Conservation (phyloP, 2,329 filamentous ascomycete genomes). For the Elsinoe fawcettii region DNA sequence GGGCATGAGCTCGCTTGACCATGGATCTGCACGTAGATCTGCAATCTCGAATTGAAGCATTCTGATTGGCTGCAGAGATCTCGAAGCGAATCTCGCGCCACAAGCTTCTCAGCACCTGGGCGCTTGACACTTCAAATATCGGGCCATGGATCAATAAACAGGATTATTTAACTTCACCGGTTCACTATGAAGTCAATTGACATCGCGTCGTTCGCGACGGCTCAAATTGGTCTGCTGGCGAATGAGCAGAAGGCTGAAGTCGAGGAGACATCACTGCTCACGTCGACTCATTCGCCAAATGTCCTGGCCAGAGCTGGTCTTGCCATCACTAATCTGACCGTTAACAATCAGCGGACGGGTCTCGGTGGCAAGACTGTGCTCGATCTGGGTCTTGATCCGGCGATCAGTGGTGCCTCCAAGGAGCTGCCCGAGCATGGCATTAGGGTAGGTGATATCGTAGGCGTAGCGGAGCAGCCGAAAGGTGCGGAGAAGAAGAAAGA, state of each 20-base stretch:
- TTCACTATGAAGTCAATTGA: constrained; percentile 30
- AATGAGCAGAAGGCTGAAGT: constrained; percentile 66
- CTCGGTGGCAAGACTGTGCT: constrained; percentile 85
- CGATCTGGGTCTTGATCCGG: constrained; percentile 68
- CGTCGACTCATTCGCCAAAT: constrained; percentile 59
- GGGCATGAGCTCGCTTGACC: not conserved
- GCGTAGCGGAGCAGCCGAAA: constrained; percentile 65
- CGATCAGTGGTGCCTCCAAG: constrained; percentile 44
- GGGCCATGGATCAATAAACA: no score
- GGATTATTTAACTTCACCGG: no score
- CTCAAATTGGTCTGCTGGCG: constrained; percentile 63
- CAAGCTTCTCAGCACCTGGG: not conserved
- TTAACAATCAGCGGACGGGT: constrained; percentile 74
- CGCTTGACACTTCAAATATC: not conserved
- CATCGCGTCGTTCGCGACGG: constrained; percentile 60
- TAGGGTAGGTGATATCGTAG: constrained; percentile 68
- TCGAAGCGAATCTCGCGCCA: not conserved
- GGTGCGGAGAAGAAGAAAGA: constrained; percentile 64
- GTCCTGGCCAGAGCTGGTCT: constrained; percentile 69
- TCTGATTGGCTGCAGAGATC: constrained; percentile 1
- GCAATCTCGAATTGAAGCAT: not conserved
- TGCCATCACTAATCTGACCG: constrained; percentile 66
- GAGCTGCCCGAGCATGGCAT: constrained; percentile 66
- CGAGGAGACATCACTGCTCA: constrained; percentile 58
- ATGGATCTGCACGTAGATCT: constrained; percentile 1